Conservation (phyloP, 73 alveolate genomes). For the Breviolum minutum region DNA sequence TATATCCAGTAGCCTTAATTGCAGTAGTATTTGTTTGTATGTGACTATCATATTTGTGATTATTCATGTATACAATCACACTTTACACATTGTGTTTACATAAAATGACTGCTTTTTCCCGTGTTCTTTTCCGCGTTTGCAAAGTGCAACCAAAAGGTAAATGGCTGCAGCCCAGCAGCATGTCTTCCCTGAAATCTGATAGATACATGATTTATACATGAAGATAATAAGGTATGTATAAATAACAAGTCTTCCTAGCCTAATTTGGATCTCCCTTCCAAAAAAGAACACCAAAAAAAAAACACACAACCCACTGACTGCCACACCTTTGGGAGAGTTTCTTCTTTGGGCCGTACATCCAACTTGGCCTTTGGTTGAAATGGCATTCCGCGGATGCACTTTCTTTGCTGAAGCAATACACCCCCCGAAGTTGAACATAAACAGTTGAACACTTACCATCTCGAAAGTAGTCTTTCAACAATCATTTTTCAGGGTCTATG, state of each 20-base stretch:
- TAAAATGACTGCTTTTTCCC: too few species aligned
- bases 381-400: neutral
- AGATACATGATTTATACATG: neutral
- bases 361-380: neutral
- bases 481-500: neutral
- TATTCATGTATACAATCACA: too few species aligned
- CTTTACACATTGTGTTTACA: too few species aligned
- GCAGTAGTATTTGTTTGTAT: too few species aligned
- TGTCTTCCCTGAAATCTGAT: too few species aligned
- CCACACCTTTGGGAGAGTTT: neutral
- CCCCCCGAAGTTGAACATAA: too few species aligned
- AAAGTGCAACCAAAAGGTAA: too few species aligned
- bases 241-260: neutral
- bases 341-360: slow-evolving; percentile 1
- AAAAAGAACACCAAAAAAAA: too few species aligned
- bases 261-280: neutral
- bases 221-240: neutral
- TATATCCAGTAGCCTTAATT: too few species aligned
- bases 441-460: neutral
- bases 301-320: neutral
- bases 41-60: too few species aligned
- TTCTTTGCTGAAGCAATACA: neutral
- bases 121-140: too few species aligned
- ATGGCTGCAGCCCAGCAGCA: too few species aligned
- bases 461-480: neutral